These are phyloP conservation scores for Flaveria floridana DNA, from an alignment of 140 eudicot species.

Conservation along the genomic window DNA sequence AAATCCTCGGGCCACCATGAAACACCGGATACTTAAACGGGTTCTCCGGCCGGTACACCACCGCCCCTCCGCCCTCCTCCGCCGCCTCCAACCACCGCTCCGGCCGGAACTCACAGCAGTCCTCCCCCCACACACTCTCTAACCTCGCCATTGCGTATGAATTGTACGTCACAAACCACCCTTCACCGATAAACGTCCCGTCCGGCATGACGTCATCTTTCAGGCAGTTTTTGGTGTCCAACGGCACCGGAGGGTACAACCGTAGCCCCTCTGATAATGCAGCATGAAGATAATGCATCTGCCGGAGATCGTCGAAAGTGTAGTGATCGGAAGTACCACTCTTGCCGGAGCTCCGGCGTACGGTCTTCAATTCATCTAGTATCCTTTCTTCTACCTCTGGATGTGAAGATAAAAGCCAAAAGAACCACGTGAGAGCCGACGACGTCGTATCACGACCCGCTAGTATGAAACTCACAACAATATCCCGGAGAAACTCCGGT, in stretches of 20 bases:
- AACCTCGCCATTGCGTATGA: constrained; percentile 70
- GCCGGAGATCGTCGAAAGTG: constrained; percentile 56
- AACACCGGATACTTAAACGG: constrained; percentile 53
- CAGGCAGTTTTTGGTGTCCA: constrained; percentile 51
- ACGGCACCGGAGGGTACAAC: constrained; percentile 74
- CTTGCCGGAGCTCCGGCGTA: constrained; percentile 31
- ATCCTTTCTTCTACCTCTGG: constrained; percentile 52
- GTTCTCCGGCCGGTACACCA: constrained; percentile 37
- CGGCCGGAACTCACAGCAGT: constrained; percentile 55
- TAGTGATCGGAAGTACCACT: constrained; percentile 24
- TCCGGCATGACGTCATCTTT: constrained; percentile 60
- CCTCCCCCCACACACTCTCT: constrained; percentile 69
- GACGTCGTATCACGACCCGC: constrained; percentile 96
- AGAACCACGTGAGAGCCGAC: constrained; percentile 76
- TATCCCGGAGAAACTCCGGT: constrained; percentile 57
- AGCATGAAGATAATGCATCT: constrained; percentile 78
- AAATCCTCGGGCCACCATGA: constrained; percentile 72
- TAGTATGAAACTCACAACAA: constrained; percentile 68
- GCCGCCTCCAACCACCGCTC: constrained; percentile 60
- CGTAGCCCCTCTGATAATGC: constrained; percentile 70
- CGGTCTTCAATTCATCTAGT: constrained; percentile 43
- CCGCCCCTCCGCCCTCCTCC: constrained; percentile 19
- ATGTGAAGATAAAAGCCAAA: constrained; percentile 62
- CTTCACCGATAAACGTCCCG: constrained; percentile 45
- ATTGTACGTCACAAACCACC: constrained; percentile 49